Base-by-base conservation (phyloP, 768 basidiomycete genomes). In the Boletellus sp. region DNA sequence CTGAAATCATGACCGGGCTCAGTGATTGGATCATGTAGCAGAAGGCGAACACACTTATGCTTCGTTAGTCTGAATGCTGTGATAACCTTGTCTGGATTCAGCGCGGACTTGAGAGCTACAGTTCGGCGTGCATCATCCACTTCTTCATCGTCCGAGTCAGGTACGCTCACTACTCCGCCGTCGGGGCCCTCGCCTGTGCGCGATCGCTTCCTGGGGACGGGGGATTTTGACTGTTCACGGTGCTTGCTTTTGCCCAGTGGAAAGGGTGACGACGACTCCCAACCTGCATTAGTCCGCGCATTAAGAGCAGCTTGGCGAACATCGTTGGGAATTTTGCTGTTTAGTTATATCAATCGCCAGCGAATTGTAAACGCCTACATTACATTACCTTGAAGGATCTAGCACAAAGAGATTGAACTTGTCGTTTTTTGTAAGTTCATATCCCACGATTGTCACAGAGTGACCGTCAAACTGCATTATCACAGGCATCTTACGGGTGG, bases 371-470 rank as follows among this genome's bases (percentile, higher is more conserved):
- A 19, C 23, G 42, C 53, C 20, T 47, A 54, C 10, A 37, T 60
- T 11, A 26, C 48, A 73, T 58, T 53, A 87, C 89, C 62, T 74
- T 15, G 81, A 80, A 16, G 93, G 90, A 71, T 96, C 90, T 54
- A 93, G 90, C 7, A 78, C 72, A 13, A 95, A 72, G 9, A 96
- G 74, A 54, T 80, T 84, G 34, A 79, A 72, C 12, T 71, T 66
- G 7, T 82, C 84, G 15, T 72, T 72, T 56, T 76, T 79, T 46
- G 72, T 74, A 34, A 84, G 67, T 65, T 94, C 90, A 57, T 87
- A 94, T 2, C 93, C 93, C 3, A 96, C 76, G 12, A 96, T 81
- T 4, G 86, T 85, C 22, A 87, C 70, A n/a, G 93, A 96, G 70
- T 96, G 93, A 0, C 91, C 90, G 7, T 76, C 65, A 60, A 90